Evolutionary conservation across 176 grass and related monocot genomes (phyloP), one percentile per base, ranked within the genome.

Genomic region (Aegilops tauschii): DNA sequence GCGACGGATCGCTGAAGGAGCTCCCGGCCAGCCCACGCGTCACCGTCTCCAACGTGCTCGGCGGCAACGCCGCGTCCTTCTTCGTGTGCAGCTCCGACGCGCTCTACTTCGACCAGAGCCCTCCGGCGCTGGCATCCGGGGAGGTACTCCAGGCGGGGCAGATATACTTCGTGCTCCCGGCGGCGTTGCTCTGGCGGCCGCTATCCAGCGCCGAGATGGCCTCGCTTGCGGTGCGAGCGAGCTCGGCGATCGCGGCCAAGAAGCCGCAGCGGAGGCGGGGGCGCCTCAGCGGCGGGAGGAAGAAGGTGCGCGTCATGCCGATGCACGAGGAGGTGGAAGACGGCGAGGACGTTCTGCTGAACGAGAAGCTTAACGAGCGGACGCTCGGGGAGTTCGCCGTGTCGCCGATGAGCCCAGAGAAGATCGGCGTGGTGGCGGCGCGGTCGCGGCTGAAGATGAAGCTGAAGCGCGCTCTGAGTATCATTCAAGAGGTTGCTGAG

Each of bases 121-220:
- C 87, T 12, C 78, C 83, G 5, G 71, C 86, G 10, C 30, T 93
- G 64, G 35, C 18, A 5, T 58, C 76, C 10, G 29, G 72, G 16
- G 81, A 95, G 30, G 30, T 40, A 59, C 86, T 95, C 37, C 86
- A 17, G 23, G 71, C 58, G 1, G 88, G 77, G 0, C 86, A 93
- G 31, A 80, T 95, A 27, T 95, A 93, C 65, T 95, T 95, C 77
- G 30, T 93, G 21, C 93, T 95, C n/a, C 93, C 86, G 2, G 36
- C 77, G 10, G 74, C 91, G 13, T 32, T 82, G 83, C 80, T 61
- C 10, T 70, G 9, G 3, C 73, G 56, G 20, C 69, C 80, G 12
- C 81, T 95, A 4, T 84, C 91, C 12, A 63, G 65, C 77, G 30
- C 70, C 56, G 88, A 91, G 34, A 95, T 95, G 93, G 88, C 80